Percentiles rank a stretch among this genome's conserved stretches.
These are phyloP conservation scores for Colletotrichum sp. DNA, from an alignment of 2,329 filamentous ascomycete genomes.

Conservation along the genomic window DNA sequence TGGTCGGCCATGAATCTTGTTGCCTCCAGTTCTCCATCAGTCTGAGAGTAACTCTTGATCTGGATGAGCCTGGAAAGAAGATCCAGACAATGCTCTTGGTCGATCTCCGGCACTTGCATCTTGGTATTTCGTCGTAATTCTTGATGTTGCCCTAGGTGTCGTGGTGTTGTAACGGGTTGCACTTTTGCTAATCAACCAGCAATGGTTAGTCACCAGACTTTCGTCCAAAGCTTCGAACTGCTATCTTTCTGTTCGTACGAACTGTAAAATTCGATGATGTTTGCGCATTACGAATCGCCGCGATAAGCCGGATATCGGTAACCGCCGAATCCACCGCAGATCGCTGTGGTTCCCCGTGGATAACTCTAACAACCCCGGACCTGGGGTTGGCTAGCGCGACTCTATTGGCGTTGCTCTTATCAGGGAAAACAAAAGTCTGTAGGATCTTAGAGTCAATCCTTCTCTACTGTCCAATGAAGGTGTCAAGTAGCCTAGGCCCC, in stretches of 20 bases:
- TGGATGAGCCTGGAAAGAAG: conserved; percentile 28
- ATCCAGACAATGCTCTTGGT: conserved; percentile 25
- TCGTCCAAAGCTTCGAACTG: not conserved
- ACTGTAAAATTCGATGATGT: not conserved
- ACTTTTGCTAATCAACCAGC: not conserved
- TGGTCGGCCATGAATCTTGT: conserved; percentile 25
- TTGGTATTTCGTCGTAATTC: not conserved
- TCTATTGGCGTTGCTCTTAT: not conserved
- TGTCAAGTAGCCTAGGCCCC: not conserved
- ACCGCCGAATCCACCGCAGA: not conserved
- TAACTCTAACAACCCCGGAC: not conserved
- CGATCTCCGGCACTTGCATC: conserved; percentile 24
- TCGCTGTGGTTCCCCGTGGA: not conserved
- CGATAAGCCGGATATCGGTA: not conserved
- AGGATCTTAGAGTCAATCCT: not conserved
- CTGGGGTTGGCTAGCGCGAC: not conserved
- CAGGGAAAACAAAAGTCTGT: not conserved
- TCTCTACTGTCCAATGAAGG: not conserved
- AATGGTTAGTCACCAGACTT: not conserved
- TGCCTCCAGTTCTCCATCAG: conserved; percentile 28
- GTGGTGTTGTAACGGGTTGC: not conserved
- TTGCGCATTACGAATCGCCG: not conserved
- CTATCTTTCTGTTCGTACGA: not conserved
- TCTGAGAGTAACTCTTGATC: conserved; percentile 32
- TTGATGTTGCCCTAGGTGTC: not conserved